Percentiles rank a stretch among this genome's conserved stretches.
These are phyloP conservation scores for Kodamaea hsintzibuensis DNA, from an alignment of 805 yeast species.

Conservation along the genomic window DNA sequence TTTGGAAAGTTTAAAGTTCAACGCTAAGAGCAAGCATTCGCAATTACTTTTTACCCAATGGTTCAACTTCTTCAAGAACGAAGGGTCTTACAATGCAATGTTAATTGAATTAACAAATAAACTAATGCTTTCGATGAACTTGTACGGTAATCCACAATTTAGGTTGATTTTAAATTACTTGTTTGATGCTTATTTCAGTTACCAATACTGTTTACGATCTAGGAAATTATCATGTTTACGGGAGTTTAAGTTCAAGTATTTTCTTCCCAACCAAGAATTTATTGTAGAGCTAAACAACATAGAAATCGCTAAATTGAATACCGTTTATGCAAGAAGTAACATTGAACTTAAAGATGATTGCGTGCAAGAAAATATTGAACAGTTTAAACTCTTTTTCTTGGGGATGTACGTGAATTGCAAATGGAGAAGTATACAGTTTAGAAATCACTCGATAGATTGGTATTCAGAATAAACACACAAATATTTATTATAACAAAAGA, in stretches of 20 bases:
- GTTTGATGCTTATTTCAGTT: slow-evolving; percentile 14
- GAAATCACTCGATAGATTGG: neutral
- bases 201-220: neutral
- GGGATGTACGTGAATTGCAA: slow-evolving; percentile 8
- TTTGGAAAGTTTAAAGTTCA: slow-evolving; percentile 3
- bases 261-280: neutral
- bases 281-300: neutral
- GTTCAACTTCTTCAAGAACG: slow-evolving; percentile 19
- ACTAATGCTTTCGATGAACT: slow-evolving; percentile 10
- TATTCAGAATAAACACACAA: neutral
- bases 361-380: slow-evolving; percentile 1
- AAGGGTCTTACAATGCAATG: slow-evolving; percentile 9
- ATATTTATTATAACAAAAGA: neutral
- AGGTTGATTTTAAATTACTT: slow-evolving; percentile 15
- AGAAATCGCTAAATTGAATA: neutral
- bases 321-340: neutral
- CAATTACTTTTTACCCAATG: slow-evolving; percentile 2
- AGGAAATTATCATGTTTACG: neutral
- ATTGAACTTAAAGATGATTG: neutral
- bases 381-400: slow-evolving; percentile 2
- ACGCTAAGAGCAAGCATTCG: neutral
- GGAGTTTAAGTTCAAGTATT: neutral
- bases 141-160: slow-evolving; percentile 9
- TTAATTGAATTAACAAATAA: slow-evolving; percentile 13
- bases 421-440: neutral